Evolutionary conservation across 176 grass and related monocot species (phyloP), one percentile per base, ranked within the genome.

Genomic region (Guadua angustifolia): DNA sequence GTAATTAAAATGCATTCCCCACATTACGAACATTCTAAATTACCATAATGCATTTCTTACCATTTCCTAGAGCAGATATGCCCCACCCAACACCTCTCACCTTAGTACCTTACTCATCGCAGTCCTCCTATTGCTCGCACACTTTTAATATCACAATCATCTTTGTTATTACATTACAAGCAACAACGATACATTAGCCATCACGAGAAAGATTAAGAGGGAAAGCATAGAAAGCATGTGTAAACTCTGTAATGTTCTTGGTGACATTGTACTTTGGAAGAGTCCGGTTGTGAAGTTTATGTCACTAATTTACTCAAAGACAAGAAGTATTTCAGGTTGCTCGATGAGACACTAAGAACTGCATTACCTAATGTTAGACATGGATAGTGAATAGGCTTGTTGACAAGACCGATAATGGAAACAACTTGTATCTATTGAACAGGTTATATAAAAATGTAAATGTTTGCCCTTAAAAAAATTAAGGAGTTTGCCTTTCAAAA

Each of bases 61-160:
- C 96, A 78, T 94, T 99, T 92, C 96, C 96, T 66, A 99, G 82
- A 88, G 96, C 93, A 81, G 96, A 89, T 77, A 92, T 66, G 61
- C 75, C 96, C 96, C 96, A 99, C 14, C 96, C 96, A 92, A 99
- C 96, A 83, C 96, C 96, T 85, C 88, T 91, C 69, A 99, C 96
- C 59, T 89, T 99, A 7, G 82, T 55, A 87, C 80, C 53, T 88
- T 89, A 88, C 96, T 99, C 96, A 99, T 99, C 19, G 87, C 96
- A 14, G 96, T 99, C 66, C 96, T 92, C 83, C 88, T 94, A 69
- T 99, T 99, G 84, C 96, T 93, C 52, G 96, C 96, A 79, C 96
- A 99, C 96, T 99, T 62, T 57, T 66, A 74, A 91, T 66, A 69
- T 42, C 70, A 66, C 36, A 66, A 45, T 62, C 3, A 5, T 29